Evolutionary conservation across 2,329 filamentous ascomycete species (phyloP).

Genomic region (Sporothrix sp.): DNA sequence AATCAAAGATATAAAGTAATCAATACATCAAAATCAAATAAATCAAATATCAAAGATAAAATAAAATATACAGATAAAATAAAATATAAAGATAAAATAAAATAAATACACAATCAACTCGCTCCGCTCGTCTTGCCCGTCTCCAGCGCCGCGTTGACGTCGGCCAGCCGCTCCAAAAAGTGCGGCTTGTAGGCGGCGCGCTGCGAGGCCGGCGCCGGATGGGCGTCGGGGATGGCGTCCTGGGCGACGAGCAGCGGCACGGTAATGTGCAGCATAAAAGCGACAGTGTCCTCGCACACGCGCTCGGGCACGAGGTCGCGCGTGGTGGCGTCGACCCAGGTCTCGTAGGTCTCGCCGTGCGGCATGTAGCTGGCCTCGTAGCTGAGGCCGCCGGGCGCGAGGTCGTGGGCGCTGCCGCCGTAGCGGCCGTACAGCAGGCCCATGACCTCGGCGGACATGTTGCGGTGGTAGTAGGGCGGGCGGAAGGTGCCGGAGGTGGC

Average conservation of each 20-base stretch:
- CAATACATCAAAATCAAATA: too few relatives aligned
- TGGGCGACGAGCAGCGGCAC: constrained; percentile 7
- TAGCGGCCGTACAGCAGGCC: constrained; percentile 36
- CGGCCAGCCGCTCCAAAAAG: constrained; percentile 10
- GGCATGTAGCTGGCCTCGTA: constrained; percentile 29
- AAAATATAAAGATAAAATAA: background rate
- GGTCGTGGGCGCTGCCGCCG: constrained; percentile 20
- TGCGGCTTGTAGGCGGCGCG: constrained; percentile 42
- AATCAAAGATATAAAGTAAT: too few relatives aligned
- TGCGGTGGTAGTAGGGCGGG: constrained; percentile 56
- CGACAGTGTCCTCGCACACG: constrained; percentile 6
- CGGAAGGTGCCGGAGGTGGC: constrained; percentile 53
- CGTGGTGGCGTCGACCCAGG: constrained; percentile 22
- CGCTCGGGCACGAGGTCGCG: constrained; percentile 9
- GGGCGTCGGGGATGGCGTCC: background rate
- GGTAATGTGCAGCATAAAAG: constrained; percentile 18
- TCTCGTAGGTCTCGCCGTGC: constrained; percentile 27
- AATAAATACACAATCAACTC: background rate
- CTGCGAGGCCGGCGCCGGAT: constrained; percentile 9
- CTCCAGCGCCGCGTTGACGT: constrained; percentile 6
- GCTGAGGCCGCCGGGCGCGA: constrained; percentile 24
- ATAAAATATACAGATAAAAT: background rate
- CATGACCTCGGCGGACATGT: constrained; percentile 48
- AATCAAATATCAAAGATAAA: too few relatives aligned
- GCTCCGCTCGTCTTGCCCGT: background rate